A percentile compares a stretch with the other conserved stretches of the same genome.
Conservation (phyloP, 1,284 basidiomycete genomes). For the Sanghuangporus sanghuang region DNA sequence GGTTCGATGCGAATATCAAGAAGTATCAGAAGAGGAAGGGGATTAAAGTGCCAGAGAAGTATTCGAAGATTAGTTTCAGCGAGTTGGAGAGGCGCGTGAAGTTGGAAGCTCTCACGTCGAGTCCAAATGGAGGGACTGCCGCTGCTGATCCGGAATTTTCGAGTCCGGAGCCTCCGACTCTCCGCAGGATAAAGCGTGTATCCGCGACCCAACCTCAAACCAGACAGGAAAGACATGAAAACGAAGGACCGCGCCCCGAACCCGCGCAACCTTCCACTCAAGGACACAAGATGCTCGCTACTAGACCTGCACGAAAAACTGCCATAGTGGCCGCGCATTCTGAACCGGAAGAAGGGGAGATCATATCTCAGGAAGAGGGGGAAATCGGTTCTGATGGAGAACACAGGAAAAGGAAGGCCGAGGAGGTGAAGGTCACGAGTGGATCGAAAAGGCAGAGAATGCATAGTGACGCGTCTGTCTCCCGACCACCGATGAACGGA, state of each 20-base stretch:
- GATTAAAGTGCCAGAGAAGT: neutral
- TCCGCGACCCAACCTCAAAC: neutral
- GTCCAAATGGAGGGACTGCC: neutral
- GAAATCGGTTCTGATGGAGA: neutral
- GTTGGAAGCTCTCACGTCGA: neutral
- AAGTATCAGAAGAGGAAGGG: conserved; percentile 11
- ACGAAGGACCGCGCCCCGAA: neutral
- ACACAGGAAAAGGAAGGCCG: neutral
- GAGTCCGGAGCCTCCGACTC: neutral
- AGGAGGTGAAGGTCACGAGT: neutral
- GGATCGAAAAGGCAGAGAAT: conserved; percentile 3
- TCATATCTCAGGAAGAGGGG: neutral
- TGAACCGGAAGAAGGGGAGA: neutral
- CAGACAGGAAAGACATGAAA: neutral
- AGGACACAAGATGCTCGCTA: neutral
- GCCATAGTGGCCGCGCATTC: neutral
- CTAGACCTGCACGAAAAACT: neutral
- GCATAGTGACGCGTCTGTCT: neutral
- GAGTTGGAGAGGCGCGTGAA: neutral
- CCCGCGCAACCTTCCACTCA: neutral
- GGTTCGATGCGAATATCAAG: conserved; percentile 39
- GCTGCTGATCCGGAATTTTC: neutral
- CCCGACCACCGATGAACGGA: neutral
- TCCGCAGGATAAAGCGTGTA: neutral
- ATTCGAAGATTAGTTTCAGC: neutral